Percentiles rank a stretch among this genome's conserved stretches.
Conservation (phyloP, 2,329 filamentous ascomycete species). For the Botrytis cinerea region DNA sequence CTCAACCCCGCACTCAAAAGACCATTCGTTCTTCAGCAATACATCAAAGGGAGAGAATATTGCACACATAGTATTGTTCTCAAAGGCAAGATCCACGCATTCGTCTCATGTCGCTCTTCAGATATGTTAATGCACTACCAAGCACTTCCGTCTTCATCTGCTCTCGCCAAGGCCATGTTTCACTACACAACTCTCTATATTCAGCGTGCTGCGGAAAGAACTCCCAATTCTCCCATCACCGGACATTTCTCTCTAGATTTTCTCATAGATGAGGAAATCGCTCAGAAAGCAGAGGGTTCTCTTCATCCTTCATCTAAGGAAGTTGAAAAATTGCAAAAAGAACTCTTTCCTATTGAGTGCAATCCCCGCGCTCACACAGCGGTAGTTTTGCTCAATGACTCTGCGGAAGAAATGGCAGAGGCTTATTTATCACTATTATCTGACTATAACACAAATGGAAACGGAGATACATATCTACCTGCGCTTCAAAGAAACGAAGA, state of each 20-base stretch:
- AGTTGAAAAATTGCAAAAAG: constrained; percentile 40
- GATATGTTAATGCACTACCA: constrained; percentile 61
- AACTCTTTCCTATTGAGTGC: constrained; percentile 68
- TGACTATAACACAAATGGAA: constrained; percentile 26
- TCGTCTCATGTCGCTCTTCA: constrained; percentile 65
- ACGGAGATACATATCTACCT: not conserved
- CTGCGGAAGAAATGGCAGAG: constrained; percentile 47
- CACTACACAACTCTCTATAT: constrained; percentile 64
- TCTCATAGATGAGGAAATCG: not conserved
- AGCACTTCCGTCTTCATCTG: constrained; percentile 55
- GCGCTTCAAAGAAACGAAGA: constrained; percentile 19
- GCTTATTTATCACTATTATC: constrained; percentile 55
- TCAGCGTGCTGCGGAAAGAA: constrained; percentile 36
- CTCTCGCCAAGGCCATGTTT: constrained; percentile 61
- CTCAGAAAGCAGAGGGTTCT: not conserved
- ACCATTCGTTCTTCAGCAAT: constrained; percentile 71
- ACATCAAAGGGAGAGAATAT: constrained; percentile 63
- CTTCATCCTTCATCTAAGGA: not conserved
- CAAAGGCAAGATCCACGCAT: constrained; percentile 63
- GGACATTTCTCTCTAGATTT: constrained; percentile 66
- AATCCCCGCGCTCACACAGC: constrained; percentile 71
- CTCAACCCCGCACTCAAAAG: constrained; percentile 45
- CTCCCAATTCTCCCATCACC: constrained; percentile 55
- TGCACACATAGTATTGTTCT: constrained; percentile 72
- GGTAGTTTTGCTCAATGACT: constrained; percentile 57